Percentiles rank a stretch among this genome's conserved stretches.
phyloP scores from a whole-genome alignment of 352 stramenopile genomes.

The Phytopythium litorale region DNA sequence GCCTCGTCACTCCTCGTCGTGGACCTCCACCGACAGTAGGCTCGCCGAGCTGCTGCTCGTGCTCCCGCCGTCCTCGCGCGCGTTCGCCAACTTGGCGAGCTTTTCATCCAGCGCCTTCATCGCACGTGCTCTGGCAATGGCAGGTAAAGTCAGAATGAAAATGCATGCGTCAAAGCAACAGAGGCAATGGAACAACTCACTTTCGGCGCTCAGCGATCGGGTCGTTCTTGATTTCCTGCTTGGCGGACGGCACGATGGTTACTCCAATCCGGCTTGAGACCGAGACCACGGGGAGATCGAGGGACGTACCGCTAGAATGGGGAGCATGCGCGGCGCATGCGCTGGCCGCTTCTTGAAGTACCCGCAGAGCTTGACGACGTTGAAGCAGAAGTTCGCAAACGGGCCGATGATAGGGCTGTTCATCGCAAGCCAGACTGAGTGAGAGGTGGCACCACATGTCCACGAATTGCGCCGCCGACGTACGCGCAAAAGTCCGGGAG shows the following conservation, averaged over 20 bases:
- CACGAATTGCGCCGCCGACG: conserved; percentile 10
- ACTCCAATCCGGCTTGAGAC: neutral
- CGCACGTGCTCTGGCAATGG: conserved; percentile 50
- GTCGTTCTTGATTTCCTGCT: conserved; percentile 53
- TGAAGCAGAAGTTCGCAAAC: conserved; percentile 78
- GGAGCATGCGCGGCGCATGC: conserved; percentile 56
- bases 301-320: conserved; percentile 47
- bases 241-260: neutral
- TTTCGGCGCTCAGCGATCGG: conserved; percentile 86
- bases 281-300: neutral
- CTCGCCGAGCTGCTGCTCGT: conserved; percentile 8
- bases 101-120: conserved; percentile 90
- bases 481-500: conserved; percentile 71
- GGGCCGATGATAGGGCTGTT: conserved; percentile 55
- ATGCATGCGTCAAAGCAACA: neutral
- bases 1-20: conserved; percentile 14
- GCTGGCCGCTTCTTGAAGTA: conserved; percentile 78
- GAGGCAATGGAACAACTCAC: conserved; percentile 21
- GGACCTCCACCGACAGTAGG: conserved; percentile 25
- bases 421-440: conserved; percentile 3
- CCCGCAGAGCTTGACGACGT: conserved; percentile 77
- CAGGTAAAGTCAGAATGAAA: neutral
- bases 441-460: neutral
- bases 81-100: conserved; percentile 71
- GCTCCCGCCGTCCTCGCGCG: conserved; percentile 15